Percentiles rank a stretch among this genome's conserved stretches.
Conservation (phyloP, 1,284 basidiomycete genomes). For the Tetrapyrgos nigripes region DNA sequence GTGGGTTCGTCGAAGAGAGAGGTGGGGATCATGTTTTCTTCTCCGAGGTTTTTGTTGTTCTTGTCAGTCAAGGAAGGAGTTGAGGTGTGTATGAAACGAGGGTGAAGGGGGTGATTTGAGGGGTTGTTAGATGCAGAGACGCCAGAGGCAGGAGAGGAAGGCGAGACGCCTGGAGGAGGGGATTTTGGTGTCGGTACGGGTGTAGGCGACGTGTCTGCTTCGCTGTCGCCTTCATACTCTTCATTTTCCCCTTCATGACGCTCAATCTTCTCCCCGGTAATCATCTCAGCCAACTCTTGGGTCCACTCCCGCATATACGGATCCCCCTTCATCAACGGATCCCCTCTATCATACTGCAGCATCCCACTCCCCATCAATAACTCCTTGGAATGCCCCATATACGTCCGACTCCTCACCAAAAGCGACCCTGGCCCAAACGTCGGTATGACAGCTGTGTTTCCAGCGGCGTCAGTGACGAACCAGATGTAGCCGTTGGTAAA, state of each 20-base stretch:
- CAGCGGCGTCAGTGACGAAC: conserved; percentile 77
- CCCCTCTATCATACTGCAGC: conserved; percentile 6
- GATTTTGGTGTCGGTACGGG: conserved; percentile 28
- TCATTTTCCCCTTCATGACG: neutral
- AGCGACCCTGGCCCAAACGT: conserved; percentile 93
- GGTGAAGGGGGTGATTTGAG: conserved; percentile 42
- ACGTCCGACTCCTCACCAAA: conserved; percentile 70
- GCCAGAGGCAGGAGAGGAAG: conserved; percentile 28
- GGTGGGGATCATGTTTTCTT: neutral
- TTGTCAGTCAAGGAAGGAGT: neutral
- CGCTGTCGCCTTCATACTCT: conserved; percentile 3
- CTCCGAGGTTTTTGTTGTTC: too few species aligned
- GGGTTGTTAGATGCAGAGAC: conserved; percentile 29
- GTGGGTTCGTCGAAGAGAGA: conserved; percentile 5
- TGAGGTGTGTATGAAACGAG: conserved; percentile 36
- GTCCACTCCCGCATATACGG: conserved; percentile 14
- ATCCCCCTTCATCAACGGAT: conserved; percentile 5
- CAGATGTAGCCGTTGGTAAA: conserved; percentile 88
- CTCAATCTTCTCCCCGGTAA: neutral
- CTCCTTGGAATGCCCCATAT: conserved; percentile 41
- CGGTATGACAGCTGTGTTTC: conserved; percentile 75
- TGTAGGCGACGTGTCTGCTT: conserved; percentile 15
- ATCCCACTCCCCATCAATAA: conserved; percentile 18
- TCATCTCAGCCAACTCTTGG: neutral
- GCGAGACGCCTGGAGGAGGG: conserved; percentile 30